A percentile compares a stretch with the other conserved stretches of the same genome.
Conservation (phyloP, 1,284 basidiomycete species). For the Exobasidium cylindrosporum region DNA sequence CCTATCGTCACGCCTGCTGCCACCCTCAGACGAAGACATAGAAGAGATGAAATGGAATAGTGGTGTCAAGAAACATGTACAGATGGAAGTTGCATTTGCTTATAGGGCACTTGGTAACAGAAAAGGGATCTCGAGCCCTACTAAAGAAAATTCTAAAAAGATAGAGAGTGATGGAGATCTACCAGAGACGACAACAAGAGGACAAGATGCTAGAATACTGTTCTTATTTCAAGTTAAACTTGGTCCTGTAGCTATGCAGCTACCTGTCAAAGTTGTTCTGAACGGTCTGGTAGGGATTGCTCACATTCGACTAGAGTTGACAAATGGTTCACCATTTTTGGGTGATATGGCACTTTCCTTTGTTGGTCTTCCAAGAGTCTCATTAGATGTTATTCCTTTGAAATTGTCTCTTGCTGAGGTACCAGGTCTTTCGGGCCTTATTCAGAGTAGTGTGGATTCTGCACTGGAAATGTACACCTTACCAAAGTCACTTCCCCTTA, state of each 20-base stretch:
- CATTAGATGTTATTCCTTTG: slow-evolving; percentile 4
- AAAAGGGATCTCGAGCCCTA: not conserved
- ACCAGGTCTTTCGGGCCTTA: not conserved
- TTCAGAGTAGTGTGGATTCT: slow-evolving; percentile 12
- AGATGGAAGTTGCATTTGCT: slow-evolving; percentile 12
- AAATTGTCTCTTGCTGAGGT: slow-evolving; percentile 7
- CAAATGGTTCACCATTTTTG: slow-evolving; percentile 6
- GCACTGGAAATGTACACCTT: not conserved
- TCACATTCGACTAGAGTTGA: slow-evolving; percentile 7
- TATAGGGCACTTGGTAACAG: not conserved
- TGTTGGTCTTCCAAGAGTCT: slow-evolving; percentile 9
- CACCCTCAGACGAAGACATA: slow-evolving; percentile 1
- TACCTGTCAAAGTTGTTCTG: slow-evolving; percentile 12
- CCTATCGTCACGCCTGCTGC: slow-evolving; percentile 3
- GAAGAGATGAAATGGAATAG: slow-evolving; percentile 4
- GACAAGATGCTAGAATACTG: slow-evolving; percentile 11
- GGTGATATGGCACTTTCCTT: slow-evolving; percentile 10
- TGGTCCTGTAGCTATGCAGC: slow-evolving; percentile 12
- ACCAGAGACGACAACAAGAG: not conserved
- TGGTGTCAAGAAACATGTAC: slow-evolving; percentile 7
- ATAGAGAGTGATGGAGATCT: not conserved
- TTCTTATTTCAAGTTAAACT: slow-evolving; percentile 12
- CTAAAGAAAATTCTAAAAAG: not conserved
- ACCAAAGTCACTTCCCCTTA: slow-evolving; percentile 1
- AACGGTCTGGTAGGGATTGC: slow-evolving; percentile 14